Evolutionary conservation across 768 basidiomycete species (phyloP).

Genomic region (Kwoniella dejecticola): DNA sequence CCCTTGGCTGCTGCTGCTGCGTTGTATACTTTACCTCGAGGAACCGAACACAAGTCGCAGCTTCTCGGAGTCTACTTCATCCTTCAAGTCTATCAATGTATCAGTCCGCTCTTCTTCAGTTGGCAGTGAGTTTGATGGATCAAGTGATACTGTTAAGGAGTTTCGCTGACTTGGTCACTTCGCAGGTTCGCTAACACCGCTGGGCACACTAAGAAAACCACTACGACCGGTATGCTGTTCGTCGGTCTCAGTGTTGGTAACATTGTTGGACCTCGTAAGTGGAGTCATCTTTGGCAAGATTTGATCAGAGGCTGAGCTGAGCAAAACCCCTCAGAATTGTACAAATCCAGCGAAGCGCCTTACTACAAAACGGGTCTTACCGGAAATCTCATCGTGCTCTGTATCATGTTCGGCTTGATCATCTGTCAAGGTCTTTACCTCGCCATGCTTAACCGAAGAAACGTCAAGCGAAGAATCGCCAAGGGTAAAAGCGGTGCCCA

Average conservation of each 20-base stretch:
- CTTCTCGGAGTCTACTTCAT: constrained; percentile 42
- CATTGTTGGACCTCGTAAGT: constrained; percentile 34
- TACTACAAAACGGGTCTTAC: constrained; percentile 18
- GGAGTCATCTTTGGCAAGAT: no score
- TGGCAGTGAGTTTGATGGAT: no score
- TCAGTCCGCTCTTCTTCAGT: constrained; percentile 35
- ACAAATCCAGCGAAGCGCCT: constrained; percentile 10
- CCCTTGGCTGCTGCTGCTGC: constrained; percentile 38
- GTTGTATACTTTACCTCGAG: constrained; percentile 33
- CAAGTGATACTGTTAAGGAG: no score
- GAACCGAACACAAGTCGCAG: constrained; percentile 18
- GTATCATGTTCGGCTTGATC: constrained; percentile 9
- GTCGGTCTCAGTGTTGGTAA: constrained; percentile 35
- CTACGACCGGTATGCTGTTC: constrained; percentile 36
- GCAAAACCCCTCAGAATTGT: no score
- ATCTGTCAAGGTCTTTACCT: constrained; percentile 17
- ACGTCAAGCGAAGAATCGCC: constrained; percentile 14
- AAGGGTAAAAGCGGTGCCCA: constrained; percentile 19
- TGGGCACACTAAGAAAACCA: constrained; percentile 43
- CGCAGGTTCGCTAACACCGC: constrained; percentile 33
- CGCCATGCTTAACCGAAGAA: constrained; percentile 11
- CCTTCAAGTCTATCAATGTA: constrained; percentile 33
- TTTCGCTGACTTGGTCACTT: no score
- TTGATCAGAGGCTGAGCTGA: no score
- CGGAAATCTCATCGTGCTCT: constrained; percentile 14